Percentiles rank a stretch among this genome's conserved stretches.
Evolutionary conservation across 176 grass and related monocot genomes (phyloP).

Genomic region (Aegilops speltoides): DNA sequence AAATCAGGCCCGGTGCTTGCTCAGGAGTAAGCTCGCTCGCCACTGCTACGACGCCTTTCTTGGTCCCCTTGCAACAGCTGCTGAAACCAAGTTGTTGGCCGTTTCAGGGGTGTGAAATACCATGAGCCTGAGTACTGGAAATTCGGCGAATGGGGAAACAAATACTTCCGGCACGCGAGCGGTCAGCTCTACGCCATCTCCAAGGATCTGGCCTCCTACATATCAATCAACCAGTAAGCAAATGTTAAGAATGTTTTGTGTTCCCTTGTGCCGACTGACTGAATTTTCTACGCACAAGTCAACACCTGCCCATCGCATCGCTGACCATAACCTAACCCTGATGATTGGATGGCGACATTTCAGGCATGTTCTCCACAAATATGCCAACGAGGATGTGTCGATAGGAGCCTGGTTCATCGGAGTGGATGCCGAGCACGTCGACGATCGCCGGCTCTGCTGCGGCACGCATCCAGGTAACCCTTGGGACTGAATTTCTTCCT

Average conservation of each 20-base stretch:
- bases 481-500: background rate
- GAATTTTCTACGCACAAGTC: background rate
- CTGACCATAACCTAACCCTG: background rate
- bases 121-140: constrained; percentile 73
- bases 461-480: constrained; percentile 55
- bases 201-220: constrained; percentile 62
- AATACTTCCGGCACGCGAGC: constrained; percentile 55
- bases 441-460: constrained; percentile 66
- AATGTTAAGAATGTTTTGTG: no score
- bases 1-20: constrained; percentile 87
- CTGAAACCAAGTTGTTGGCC: background rate
- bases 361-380: constrained; percentile 79
- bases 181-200: constrained; percentile 63
- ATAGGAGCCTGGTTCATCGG: constrained; percentile 76
- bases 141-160: constrained; percentile 62
- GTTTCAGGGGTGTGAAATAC: constrained; percentile 49
- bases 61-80: background rate
- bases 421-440: constrained; percentile 57
- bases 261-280: background rate
- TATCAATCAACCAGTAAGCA: constrained; percentile 59
- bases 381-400: constrained; percentile 78
- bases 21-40: constrained; percentile 67
- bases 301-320: background rate
- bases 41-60: background rate
- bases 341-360: constrained; percentile 11